A percentile compares a stretch with the other conserved stretches of the same genome.
phyloP scores from a whole-genome alignment of 768 basidiomycete species.

The Chalciporus chontae region DNA sequence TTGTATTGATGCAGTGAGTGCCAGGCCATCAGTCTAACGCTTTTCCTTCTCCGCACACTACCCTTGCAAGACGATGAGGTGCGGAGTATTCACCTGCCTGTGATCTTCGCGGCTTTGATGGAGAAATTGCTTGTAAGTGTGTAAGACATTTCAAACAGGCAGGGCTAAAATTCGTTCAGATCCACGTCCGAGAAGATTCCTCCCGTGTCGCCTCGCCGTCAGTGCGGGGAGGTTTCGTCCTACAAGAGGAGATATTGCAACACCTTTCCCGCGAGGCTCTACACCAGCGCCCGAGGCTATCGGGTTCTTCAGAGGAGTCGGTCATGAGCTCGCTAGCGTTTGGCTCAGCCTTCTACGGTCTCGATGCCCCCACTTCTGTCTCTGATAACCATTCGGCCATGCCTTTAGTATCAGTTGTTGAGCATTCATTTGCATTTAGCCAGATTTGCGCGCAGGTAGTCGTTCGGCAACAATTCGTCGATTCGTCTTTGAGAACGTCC shows the following conservation, averaged over 20 bases:
- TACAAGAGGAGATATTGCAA: constrained; percentile 51
- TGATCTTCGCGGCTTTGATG: constrained; percentile 67
- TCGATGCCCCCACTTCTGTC: constrained; percentile 30
- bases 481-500: constrained; percentile 42
- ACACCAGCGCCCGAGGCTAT: constrained; percentile 47
- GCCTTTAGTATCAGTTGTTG: constrained; percentile 58
- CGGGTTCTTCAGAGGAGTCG: constrained; percentile 32
- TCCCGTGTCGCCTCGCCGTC: constrained; percentile 33
- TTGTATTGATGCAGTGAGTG: constrained; percentile 4
- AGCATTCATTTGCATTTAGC: constrained; percentile 49
- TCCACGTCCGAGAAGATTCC: constrained; percentile 36
- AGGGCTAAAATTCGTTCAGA: constrained; percentile 23
- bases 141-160: not conserved
- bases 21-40: constrained; percentile 64
- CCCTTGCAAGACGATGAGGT: constrained; percentile 85
- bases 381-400: constrained; percentile 28
- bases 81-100: constrained; percentile 72
- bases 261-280: constrained; percentile 50
- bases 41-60: constrained; percentile 73
- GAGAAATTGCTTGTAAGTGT: constrained; percentile 59
- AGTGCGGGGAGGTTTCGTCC: constrained; percentile 42
- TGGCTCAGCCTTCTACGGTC: constrained; percentile 60
- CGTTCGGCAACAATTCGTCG: constrained; percentile 30
- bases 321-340: constrained; percentile 48
- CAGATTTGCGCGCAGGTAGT: constrained; percentile 41